Evolutionary conservation across 2,329 filamentous ascomycete species (phyloP).

Genomic region (Rhinocladiella similis): DNA sequence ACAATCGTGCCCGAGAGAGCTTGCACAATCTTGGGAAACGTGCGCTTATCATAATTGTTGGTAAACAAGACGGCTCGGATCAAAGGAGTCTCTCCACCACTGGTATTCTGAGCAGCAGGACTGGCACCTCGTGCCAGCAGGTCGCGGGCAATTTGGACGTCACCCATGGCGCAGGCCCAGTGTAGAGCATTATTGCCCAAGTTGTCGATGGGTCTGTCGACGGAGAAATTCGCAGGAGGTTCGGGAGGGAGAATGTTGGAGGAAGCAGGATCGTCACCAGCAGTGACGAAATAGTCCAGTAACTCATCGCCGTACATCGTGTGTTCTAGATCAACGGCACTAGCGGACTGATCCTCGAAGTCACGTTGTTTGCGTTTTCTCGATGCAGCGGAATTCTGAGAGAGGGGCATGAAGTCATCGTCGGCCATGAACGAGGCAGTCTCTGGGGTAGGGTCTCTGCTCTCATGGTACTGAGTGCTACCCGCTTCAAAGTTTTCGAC

Average conservation of each 20-base stretch:
- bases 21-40: slow-evolving; percentile 80
- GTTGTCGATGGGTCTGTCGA: slow-evolving; percentile 90
- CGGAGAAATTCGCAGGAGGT: slow-evolving; percentile 81
- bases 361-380: slow-evolving; percentile 81
- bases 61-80: slow-evolving; percentile 96
- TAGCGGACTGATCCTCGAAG: slow-evolving; percentile 52
- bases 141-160: slow-evolving; percentile 86
- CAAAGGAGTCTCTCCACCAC: slow-evolving; percentile 86
- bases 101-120: slow-evolving; percentile 69
- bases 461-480: slow-evolving; percentile 67
- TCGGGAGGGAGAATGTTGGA: slow-evolving; percentile 63
- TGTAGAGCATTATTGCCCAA: slow-evolving; percentile 91
- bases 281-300: slow-evolving; percentile 91
- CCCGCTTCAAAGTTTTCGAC: slow-evolving; percentile 65
- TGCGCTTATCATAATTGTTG: slow-evolving; percentile 92
- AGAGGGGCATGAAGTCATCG: slow-evolving; percentile 72
- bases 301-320: slow-evolving; percentile 89
- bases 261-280: slow-evolving; percentile 71
- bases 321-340: slow-evolving; percentile 72
- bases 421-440: slow-evolving; percentile 85
- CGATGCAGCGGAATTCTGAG: slow-evolving; percentile 57
- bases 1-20: slow-evolving; percentile 81
- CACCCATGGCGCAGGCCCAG: slow-evolving; percentile 97
- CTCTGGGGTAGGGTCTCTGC: slow-evolving; percentile 76
- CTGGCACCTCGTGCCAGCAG: slow-evolving; percentile 78